Evolutionary conservation across 164 flowering plant genomes (phyloP).

Genomic region (Platanus orientalis): DNA sequence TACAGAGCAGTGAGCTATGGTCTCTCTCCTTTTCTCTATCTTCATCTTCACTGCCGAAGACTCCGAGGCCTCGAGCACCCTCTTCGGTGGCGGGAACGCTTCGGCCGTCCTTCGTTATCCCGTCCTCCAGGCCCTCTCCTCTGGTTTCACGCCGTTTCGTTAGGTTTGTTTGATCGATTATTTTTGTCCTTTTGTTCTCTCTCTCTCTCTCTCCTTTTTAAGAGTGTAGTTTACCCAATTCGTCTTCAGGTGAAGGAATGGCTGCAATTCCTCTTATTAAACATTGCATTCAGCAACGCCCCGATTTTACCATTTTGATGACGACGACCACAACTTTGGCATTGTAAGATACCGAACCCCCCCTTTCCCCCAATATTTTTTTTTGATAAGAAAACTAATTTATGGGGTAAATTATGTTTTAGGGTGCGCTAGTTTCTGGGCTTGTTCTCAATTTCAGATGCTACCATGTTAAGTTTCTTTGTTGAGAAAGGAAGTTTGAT

Average conservation of each 20-base stretch:
- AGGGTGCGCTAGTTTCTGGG: too few species aligned
- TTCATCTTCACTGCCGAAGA: conserved; percentile 66
- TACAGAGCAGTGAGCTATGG: conserved; percentile 64
- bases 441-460: neutral
- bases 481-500: neutral
- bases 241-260: conserved; percentile 75
- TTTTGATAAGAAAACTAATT: too few species aligned
- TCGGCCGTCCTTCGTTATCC: conserved; percentile 66
- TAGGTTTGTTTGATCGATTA: conserved; percentile 39
- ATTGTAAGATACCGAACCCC: conserved; percentile 49
- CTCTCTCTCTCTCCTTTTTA: neutral
- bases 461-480: neutral
- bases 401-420: too few species aligned
- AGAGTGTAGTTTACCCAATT: neutral
- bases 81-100: conserved; percentile 72
- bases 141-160: conserved; percentile 96
- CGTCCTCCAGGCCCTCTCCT: conserved; percentile 80
- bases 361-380: neutral
- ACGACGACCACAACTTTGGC: conserved; percentile 77
- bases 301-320: conserved; percentile 66
- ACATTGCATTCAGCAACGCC: conserved; percentile 46
- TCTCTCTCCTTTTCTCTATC: conserved; percentile 60
- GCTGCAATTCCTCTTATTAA: conserved; percentile 80
- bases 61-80: conserved; percentile 71
- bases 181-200: neutral